These are phyloP conservation scores for Colletotrichum noveboracense DNA, from an alignment of 2,329 filamentous ascomycete species.

Conservation along the genomic window DNA sequence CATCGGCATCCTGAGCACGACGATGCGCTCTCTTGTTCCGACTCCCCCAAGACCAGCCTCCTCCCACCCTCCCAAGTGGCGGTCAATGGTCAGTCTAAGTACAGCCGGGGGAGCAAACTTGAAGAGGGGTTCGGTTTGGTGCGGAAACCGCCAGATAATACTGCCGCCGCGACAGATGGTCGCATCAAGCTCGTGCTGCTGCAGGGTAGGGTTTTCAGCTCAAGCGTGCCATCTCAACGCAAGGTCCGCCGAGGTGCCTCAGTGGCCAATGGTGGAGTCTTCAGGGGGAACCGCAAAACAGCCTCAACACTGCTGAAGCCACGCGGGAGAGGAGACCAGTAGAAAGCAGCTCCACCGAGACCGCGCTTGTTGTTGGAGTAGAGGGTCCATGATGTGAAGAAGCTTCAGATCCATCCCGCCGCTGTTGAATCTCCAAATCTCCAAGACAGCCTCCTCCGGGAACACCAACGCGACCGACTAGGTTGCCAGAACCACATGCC, in stretches of 20 bases:
- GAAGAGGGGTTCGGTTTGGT: not conserved
- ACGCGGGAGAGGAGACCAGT: conserved; percentile 16
- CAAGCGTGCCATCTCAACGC: not conserved
- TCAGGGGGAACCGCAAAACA: conserved; percentile 19
- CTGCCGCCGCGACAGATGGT: not conserved
- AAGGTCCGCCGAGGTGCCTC: not conserved
- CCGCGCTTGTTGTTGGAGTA: conserved; percentile 18
- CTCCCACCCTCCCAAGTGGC: not conserved
- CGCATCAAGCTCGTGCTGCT: not conserved
- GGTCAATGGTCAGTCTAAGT: not conserved
- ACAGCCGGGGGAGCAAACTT: not conserved
- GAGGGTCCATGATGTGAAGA: conserved; percentile 16
- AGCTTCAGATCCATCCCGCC: conserved; percentile 17
- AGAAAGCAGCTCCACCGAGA: conserved; percentile 2
- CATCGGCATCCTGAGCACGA: not conserved
- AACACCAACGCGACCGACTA: conserved; percentile 6
- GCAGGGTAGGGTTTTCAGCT: not conserved
- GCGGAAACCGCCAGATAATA: not conserved
- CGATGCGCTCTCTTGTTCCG: not conserved
- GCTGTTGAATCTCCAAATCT: conserved; percentile 18
- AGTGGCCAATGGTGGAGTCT: conserved; percentile 9
- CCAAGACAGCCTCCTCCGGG: conserved; percentile 8
- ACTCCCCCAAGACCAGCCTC: not conserved
- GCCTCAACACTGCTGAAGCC: conserved; percentile 17
- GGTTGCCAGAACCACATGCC: conserved; percentile 19